A percentile compares a stretch with the other conserved stretches of the same genome.
phyloP scores from a whole-genome alignment of 768 basidiomycete genomes.

The Hemileccinum rubropunctum region DNA sequence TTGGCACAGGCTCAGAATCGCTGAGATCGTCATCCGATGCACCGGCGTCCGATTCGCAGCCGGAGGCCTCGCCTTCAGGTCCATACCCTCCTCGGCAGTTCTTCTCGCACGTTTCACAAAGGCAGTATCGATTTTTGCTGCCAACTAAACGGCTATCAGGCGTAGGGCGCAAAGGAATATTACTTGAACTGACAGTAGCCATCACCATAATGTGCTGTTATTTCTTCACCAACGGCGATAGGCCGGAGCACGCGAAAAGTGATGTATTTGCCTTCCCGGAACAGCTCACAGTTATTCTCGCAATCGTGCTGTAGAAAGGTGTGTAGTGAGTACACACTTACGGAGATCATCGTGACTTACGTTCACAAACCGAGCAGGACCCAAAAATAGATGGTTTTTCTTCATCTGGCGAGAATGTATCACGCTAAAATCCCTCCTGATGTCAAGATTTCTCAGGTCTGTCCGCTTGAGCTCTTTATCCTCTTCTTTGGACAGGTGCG shows the following conservation, averaged over 20 bases:
- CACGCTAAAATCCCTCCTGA: conserved; percentile 86
- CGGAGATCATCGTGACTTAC: conserved; percentile 44
- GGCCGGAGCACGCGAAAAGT: conserved; percentile 81
- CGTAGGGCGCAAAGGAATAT: conserved; percentile 18
- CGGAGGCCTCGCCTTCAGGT: conserved; percentile 47
- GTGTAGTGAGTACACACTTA: neutral
- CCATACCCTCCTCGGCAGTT: conserved; percentile 71
- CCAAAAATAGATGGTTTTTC: conserved; percentile 88
- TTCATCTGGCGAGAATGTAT: conserved; percentile 91
- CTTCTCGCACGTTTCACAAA: conserved; percentile 86
- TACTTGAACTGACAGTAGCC: conserved; percentile 70
- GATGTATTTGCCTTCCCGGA: conserved; percentile 86
- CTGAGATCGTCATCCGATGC: conserved; percentile 32
- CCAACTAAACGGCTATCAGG: conserved; percentile 48
- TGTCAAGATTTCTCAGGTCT: conserved; percentile 63
- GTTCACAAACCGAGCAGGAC: conserved; percentile 90
- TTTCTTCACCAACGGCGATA: conserved; percentile 80
- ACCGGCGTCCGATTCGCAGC: conserved; percentile 46
- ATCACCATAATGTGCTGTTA: conserved; percentile 88
- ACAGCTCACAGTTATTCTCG: conserved; percentile 84
- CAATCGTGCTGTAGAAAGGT: conserved; percentile 71
- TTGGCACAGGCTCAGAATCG: conserved; percentile 45
- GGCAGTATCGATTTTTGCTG: conserved; percentile 67
- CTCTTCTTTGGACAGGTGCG: conserved; percentile 80
- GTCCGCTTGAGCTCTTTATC: conserved; percentile 85